Evolutionary conservation across 2,329 filamentous ascomycete species (phyloP).

Genomic region (Fusarium succisae): DNA sequence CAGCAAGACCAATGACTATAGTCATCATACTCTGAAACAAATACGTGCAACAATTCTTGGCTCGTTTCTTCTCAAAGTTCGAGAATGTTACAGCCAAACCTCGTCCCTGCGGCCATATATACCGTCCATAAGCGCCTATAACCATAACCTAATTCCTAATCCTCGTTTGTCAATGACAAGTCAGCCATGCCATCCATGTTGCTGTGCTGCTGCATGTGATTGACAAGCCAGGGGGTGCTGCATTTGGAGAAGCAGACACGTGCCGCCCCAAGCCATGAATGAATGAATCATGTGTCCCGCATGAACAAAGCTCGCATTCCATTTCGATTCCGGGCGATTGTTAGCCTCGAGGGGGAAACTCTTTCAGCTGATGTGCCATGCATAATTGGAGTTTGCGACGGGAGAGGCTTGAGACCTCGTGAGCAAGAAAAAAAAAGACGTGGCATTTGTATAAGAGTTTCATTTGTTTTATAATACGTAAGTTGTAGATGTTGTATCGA

Average conservation of each 20-base stretch:
- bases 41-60: neutral
- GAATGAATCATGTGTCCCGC: constrained; percentile 31
- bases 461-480: neutral
- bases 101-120: neutral
- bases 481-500: neutral
- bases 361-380: neutral
- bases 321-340: neutral
- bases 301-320: constrained; percentile 26
- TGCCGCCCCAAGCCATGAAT: constrained; percentile 16
- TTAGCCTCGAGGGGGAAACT: neutral
- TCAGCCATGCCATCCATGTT: neutral
- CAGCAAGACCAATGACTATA: too few species aligned
- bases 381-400: neutral
- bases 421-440: neutral
- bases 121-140: neutral
- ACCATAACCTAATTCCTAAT: neutral
- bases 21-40: neutral
- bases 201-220: constrained; percentile 13
- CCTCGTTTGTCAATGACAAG: neutral
- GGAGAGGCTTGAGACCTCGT: constrained; percentile 15
- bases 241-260: constrained; percentile 14
- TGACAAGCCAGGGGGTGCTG: constrained; percentile 9
- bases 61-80: neutral
- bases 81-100: neutral
- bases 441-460: neutral